phyloP scores from a whole-genome alignment of 768 basidiomycete species.

The Lactarius trivialis region DNA sequence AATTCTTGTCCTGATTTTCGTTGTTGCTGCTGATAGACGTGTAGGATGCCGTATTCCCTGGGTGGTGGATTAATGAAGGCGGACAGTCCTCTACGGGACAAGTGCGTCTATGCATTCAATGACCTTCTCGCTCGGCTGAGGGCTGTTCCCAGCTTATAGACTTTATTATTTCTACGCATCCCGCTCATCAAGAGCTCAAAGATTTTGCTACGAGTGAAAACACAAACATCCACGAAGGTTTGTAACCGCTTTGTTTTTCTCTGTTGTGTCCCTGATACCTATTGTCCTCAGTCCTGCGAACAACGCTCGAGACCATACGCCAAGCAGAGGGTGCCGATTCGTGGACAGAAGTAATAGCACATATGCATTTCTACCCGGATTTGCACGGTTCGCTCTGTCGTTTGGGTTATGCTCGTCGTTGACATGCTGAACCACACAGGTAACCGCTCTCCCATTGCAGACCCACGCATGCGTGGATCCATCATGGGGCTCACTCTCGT shows the following conservation, averaged over 20 bases:
- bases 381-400: constrained; percentile 58
- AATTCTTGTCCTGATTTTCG: neutral
- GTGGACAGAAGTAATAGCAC: constrained; percentile 80
- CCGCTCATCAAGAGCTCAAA: constrained; percentile 68
- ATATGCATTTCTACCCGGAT: constrained; percentile 93
- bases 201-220: constrained; percentile 53
- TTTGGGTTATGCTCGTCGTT: neutral
- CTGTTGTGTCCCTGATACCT: neutral
- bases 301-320: constrained; percentile 62
- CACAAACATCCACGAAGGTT: constrained; percentile 54
- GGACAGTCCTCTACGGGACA: constrained; percentile 99
- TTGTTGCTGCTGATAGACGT: constrained; percentile 20
- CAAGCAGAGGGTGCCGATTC: constrained; percentile 48
- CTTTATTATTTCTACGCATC: constrained; percentile 89
- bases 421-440: constrained; percentile 39
- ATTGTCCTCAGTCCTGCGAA: constrained; percentile 52
- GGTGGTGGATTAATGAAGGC: constrained; percentile 99
- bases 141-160: constrained; percentile 64
- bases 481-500: constrained; percentile 82
- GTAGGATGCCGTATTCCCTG: constrained; percentile 82
- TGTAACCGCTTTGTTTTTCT: constrained; percentile 16
- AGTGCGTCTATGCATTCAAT: constrained; percentile 31
- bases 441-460: constrained; percentile 94
- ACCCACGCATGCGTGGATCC: constrained; percentile 90
- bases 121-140: neutral